Evolutionary conservation across 2,329 filamentous ascomycete genomes (phyloP).

Genomic region (Epichloe aotearoae): DNA sequence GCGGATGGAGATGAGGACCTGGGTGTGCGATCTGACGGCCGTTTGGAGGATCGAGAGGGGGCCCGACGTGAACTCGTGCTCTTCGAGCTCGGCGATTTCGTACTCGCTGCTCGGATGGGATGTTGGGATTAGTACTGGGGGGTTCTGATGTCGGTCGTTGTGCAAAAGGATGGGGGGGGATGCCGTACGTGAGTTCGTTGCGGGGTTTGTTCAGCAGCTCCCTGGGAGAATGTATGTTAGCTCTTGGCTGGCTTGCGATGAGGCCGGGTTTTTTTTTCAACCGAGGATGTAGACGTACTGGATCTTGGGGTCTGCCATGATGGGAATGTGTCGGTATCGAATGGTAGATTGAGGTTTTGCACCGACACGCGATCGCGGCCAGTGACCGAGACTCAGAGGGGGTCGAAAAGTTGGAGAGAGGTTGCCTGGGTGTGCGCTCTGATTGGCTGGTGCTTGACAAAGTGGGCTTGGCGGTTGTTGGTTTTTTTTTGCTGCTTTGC

Average conservation of each 20-base stretch:
- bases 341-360: conserved; percentile 7
- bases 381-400: conserved; percentile 14
- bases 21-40: conserved; percentile 83
- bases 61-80: conserved; percentile 42
- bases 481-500: no score
- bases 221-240: conserved; percentile 35
- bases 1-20: conserved; percentile 92
- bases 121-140: not conserved
- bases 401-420: conserved; percentile 21
- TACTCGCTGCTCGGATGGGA: conserved; percentile 55
- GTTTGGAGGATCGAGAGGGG: conserved; percentile 86
- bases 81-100: conserved; percentile 61
- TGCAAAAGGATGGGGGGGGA: conserved; percentile 7
- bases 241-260: not conserved
- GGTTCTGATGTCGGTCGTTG: not conserved
- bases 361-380: conserved; percentile 11
- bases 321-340: conserved; percentile 9
- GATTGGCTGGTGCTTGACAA: conserved; percentile 14
- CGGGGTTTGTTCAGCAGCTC: conserved; percentile 83
- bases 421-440: conserved; percentile 6
- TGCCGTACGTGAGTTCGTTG: conserved; percentile 74
- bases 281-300: conserved; percentile 42
- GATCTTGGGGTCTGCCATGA: conserved; percentile 58
- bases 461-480: not conserved
- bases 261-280: no score